phyloP scores from a whole-genome alignment of 2,329 filamentous ascomycete species.

The Colletotrichum camelliae region DNA sequence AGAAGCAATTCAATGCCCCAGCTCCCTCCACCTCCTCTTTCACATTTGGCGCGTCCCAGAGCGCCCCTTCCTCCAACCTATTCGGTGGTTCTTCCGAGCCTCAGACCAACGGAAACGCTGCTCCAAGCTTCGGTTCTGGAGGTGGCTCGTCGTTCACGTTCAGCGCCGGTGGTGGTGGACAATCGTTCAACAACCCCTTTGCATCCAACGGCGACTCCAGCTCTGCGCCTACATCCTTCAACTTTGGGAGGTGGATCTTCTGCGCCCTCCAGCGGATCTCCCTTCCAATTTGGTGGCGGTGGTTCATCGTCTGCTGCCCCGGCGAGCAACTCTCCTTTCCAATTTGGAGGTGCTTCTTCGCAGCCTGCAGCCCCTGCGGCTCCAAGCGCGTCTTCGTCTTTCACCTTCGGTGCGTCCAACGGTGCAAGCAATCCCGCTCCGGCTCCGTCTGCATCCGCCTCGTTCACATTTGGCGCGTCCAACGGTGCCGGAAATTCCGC shows the following conservation, averaged over 20 bases:
- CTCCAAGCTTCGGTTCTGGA: conserved; percentile 35
- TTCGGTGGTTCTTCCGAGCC: conserved; percentile 17
- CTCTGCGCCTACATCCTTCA: conserved; percentile 35
- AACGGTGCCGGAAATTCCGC: background rate
- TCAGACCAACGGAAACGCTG: conserved; percentile 15
- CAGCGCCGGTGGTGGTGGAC: conserved; percentile 25
- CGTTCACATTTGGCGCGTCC: conserved; percentile 27
- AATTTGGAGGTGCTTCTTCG: conserved; percentile 16
- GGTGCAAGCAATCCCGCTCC: conserved; percentile 14
- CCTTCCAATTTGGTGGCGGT: conserved; percentile 45
- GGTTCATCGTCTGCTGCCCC: conserved; percentile 21
- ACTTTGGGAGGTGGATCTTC: conserved; percentile 37
- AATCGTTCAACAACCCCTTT: conserved; percentile 46
- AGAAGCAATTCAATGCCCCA: conserved; percentile 41
- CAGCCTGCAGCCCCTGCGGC: conserved; percentile 10
- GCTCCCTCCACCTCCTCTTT: conserved; percentile 33
- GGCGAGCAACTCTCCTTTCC: conserved; percentile 21
- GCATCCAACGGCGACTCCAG: conserved; percentile 31
- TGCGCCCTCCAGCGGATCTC: conserved; percentile 23
- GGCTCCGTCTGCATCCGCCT: conserved; percentile 16
- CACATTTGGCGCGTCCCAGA: conserved; percentile 41
- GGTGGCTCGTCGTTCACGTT: conserved; percentile 26
- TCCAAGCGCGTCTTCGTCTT: conserved; percentile 24
- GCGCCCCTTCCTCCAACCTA: conserved; percentile 20
- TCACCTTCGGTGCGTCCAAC: conserved; percentile 23